Evolutionary conservation across 305 asterid genomes (phyloP).

Genomic region (Ajuga reptans): DNA sequence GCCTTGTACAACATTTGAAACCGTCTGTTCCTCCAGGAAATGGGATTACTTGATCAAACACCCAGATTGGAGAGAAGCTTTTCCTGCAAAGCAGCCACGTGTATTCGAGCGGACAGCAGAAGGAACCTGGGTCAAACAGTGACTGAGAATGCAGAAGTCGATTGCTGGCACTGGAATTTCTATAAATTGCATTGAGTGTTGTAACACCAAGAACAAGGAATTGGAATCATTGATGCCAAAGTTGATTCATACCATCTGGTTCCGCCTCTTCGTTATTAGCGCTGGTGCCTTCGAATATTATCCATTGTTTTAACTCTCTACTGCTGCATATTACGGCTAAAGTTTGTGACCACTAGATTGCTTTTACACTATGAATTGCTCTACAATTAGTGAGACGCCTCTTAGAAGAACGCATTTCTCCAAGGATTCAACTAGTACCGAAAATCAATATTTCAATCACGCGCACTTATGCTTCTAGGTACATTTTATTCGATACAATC

Average conservation of each 20-base stretch:
- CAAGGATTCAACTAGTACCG: too few species aligned
- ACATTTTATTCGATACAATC: too few species aligned
- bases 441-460: too few species aligned
- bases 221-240: background rate
- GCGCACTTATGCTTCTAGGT: too few species aligned
- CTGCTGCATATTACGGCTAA: too few species aligned
- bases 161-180: background rate
- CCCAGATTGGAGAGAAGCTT: slow-evolving; percentile 63
- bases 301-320: too few species aligned
- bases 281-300: too few species aligned
- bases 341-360: too few species aligned
- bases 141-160: background rate
- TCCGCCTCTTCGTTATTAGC: background rate
- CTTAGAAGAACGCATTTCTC: too few species aligned
- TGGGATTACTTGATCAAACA: slow-evolving; percentile 65
- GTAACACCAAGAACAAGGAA: background rate
- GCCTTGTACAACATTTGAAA: background rate
- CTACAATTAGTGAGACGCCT: too few species aligned
- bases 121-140: slow-evolving; percentile 44
- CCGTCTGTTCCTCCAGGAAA: slow-evolving; percentile 38
- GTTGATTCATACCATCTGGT: background rate
- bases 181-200: background rate
- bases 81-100: slow-evolving; percentile 53
- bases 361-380: too few species aligned
- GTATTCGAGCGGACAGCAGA: slow-evolving; percentile 52